Evolutionary conservation across 148 eudicot species (phyloP), one percentile per base, ranked within the genome.

Genomic region (Rhododendron ferrugineum): DNA sequence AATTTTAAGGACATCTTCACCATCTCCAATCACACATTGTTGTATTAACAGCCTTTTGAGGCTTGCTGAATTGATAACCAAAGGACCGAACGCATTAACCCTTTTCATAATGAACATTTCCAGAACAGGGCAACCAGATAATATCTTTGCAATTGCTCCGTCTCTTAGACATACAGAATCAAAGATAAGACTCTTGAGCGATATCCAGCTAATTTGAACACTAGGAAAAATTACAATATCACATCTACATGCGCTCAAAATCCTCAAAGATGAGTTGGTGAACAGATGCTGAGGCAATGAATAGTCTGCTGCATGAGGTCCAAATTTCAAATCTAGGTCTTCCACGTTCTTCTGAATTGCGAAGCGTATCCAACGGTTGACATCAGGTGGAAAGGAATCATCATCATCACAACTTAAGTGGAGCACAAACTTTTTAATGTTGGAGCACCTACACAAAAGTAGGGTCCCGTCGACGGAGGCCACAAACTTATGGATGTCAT

Each of bases 221-320:
- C 9, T 73, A 32, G 78, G 78, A 23, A 42, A 16, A 54, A 54
- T 3, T 54, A 16, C 42, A 20, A 73, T 40, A 73, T 14, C 23
- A 73, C 78, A 34, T 11, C 18, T 34, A 36, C 6, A 11, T 18
- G 34, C 44, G 22, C 78, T 73, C 78, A 73, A 73, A 73, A 10
- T 73, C 44, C 6, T 23, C 44, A 73, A 73, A 11, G 42, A 32
- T 32, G 78, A 73, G 44, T 34, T 34, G 78, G 46, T 73, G 78
- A 73, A 73, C 15, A 73, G 44, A 73, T 73, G 78, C 78, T 73
- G 78, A 73, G 78, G 78, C 46, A 73, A 73, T 36, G 23, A 15
- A 40, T 16, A 1, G 42, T 0, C 20, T 26, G 15, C 6, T 30
- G 1, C 1, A 70, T 11, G 0, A 13, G 1, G 1, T 70, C 44